Evolutionary conservation across 345 rosid species (phyloP), one percentile per base, ranked within the genome.

Genomic region (Populus davidiana): DNA sequence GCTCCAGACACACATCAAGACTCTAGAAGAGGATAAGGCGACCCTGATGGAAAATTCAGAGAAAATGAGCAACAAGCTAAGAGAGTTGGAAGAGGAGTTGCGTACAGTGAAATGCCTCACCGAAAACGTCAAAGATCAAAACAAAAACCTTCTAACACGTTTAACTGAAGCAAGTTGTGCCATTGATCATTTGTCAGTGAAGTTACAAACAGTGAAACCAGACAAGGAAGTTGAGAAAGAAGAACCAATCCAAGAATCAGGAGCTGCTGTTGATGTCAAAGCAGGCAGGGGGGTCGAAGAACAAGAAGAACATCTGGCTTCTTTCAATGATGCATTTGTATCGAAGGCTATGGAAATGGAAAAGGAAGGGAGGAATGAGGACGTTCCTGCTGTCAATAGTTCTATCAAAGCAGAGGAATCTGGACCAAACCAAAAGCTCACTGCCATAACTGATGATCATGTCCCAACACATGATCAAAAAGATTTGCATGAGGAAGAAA

Each of bases 1-100:
- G 56, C 85, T 91, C 43, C 91, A 89, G 50, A 82, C 77, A 50
- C 86, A 87, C 31, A 71, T 93, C 52, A 86, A 44, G 47, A 85
- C 72, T 72, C 86, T 91, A 69, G 96, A 93, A 73, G 88, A 86
- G 72, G 91, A 91, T 69, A 90, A 88, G 85, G 90, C 86, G 75
- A 70, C 80, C 70, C 80, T 91, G 75, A 73, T 80, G 75, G 84
- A 78, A 47, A 83, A 79, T 36, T 81, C 91, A 0, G 88, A 84
- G 21, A 77, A 31, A 6, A 82, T 84, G 87, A 85, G 73, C 44
- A 75, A 59, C 65, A 90, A 84, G 85, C 70, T 95, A 35, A 81
- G 72, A 5, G 86, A 84, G 36, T 67, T 92, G 79, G 97, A 93
- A 81, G 89, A 83, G 62, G 98, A 92, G 81, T 63, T 95, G 59